These are phyloP conservation scores for Paraconiothyrium sp. DNA, from an alignment of 2,329 filamentous ascomycete genomes.

Conservation along the genomic window DNA sequence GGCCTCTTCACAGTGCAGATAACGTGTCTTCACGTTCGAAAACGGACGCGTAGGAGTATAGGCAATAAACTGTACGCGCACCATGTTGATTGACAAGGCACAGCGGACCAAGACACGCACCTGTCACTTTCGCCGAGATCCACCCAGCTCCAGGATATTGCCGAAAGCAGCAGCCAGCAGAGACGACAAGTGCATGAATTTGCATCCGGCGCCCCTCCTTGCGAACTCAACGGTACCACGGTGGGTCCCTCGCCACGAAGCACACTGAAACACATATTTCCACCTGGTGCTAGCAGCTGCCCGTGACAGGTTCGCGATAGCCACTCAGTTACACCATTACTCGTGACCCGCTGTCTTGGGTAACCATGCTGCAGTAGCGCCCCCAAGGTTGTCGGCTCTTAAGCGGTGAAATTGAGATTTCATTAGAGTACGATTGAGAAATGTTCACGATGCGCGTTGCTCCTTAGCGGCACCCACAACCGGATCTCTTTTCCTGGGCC, in stretches of 20 bases:
- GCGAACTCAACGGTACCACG: constrained; percentile 1
- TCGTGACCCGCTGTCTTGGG: constrained; percentile 5
- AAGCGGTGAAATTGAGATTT: constrained; percentile 9
- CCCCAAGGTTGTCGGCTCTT: background rate
- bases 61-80: background rate
- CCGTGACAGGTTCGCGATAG: background rate
- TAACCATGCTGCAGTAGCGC: constrained; percentile 2
- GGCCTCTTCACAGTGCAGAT: background rate
- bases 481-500: background rate
- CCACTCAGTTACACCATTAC: constrained; percentile 2
- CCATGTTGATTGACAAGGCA: background rate
- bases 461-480: constrained; percentile 4
- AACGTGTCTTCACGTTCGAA: background rate
- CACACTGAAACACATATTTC: constrained; percentile 1
- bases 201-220: background rate
- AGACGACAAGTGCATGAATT: background rate
- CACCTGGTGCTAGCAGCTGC: background rate
- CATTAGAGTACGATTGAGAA: background rate
- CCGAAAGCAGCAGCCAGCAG: background rate
- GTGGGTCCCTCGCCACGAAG: constrained; percentile 7
- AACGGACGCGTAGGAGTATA: background rate
- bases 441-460: constrained; percentile 2
- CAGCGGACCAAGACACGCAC: background rate
- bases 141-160: background rate
- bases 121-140: constrained; percentile 12